Evolutionary conservation across 164 flowering plant genomes (phyloP).

Genomic region (Brasenia schreberi): DNA sequence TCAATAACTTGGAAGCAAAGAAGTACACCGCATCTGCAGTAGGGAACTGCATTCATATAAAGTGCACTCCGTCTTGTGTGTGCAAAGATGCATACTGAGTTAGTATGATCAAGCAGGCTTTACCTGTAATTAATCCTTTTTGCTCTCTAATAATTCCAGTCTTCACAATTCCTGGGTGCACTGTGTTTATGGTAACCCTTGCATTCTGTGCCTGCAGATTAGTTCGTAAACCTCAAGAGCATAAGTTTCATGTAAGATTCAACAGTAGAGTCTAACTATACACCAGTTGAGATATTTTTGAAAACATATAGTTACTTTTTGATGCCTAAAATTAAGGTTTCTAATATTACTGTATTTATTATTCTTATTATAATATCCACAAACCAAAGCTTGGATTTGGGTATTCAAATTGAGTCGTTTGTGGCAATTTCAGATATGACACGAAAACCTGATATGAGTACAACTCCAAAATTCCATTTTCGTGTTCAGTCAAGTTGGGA

Average conservation of each 20-base stretch:
- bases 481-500: too few species aligned
- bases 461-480: too few species aligned
- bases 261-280: background rate
- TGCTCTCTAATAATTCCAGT: conserved; percentile 88
- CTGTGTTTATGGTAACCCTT: conserved; percentile 77
- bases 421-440: too few species aligned
- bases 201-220: conserved; percentile 59
- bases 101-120: background rate
- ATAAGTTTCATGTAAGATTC: background rate
- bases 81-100: background rate
- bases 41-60: background rate
- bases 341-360: background rate
- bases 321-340: too few species aligned
- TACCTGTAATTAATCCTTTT: conserved; percentile 72
- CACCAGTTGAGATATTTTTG: too few species aligned
- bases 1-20: conserved; percentile 73
- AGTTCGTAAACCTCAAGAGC: background rate
- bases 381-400: too few species aligned
- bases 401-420: too few species aligned
- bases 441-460: too few species aligned
- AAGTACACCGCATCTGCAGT: conserved; percentile 78
- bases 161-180: conserved; percentile 95
- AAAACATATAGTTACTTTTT: too few species aligned
- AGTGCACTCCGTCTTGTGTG: background rate
- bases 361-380: too few species aligned